phyloP scores from a whole-genome alignment of 495 filamentous ascomycete genomes.

The Antarctomyces pellizariae region DNA sequence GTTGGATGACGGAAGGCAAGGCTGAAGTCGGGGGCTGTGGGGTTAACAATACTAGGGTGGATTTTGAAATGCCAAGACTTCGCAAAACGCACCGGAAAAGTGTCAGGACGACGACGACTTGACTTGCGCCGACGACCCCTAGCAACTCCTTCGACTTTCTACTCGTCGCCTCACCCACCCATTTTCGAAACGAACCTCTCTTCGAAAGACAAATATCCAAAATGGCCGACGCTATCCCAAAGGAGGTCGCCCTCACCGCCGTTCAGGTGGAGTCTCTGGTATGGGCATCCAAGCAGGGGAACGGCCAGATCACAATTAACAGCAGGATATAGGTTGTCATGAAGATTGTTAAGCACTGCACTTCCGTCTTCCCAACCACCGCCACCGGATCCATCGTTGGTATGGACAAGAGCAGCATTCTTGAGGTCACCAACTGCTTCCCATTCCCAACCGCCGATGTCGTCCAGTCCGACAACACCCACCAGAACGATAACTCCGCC shows the following conservation, averaged over 20 bases:
- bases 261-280: conserved; percentile 67
- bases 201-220: too few relatives aligned
- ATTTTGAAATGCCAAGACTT: too few relatives aligned
- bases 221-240: conserved; percentile 13
- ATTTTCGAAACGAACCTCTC: too few relatives aligned
- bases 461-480: conserved; percentile 41
- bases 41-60: too few relatives aligned
- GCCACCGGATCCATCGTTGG: conserved; percentile 81
- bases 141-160: too few relatives aligned
- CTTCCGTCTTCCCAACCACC: conserved; percentile 63
- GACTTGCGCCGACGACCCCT: too few relatives aligned
- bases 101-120: too few relatives aligned
- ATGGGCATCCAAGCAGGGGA: conserved; percentile 11
- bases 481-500: conserved; percentile 46
- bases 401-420: conserved; percentile 63
- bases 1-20: too few relatives aligned
- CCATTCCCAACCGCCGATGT: conserved; percentile 76
- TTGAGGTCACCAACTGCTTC: conserved; percentile 88
- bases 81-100: too few relatives aligned
- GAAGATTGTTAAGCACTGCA: conserved; percentile 90
- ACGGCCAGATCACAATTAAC: conserved; percentile 10
- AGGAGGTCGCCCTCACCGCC: conserved; percentile 37
- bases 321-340: conserved; percentile 48
- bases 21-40: too few relatives aligned
- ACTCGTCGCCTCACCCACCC: too few relatives aligned